Evolutionary conservation across 1,139 yeast genomes (phyloP).

Genomic region (Candida sp.): DNA sequence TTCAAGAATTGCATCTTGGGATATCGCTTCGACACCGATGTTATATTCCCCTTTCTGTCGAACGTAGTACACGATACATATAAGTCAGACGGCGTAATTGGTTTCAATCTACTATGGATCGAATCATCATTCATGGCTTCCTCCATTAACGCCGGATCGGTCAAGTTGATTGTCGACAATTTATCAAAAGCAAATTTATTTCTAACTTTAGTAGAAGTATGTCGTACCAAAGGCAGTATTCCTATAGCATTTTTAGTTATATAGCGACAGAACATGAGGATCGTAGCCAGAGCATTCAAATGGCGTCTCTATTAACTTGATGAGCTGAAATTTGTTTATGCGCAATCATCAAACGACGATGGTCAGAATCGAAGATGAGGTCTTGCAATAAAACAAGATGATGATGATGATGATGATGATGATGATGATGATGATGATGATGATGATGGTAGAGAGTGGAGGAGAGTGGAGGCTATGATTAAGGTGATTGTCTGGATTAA

Average conservation of each 20-base stretch:
- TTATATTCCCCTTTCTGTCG: constrained; percentile 68
- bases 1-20: constrained; percentile 74
- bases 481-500: no score
- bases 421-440: no score
- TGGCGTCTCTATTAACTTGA: neutral
- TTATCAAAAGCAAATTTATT: constrained; percentile 1
- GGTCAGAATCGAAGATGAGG: neutral
- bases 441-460: no score
- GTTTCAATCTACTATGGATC: constrained; percentile 37
- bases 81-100: constrained; percentile 56
- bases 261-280: neutral
- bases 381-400: no score
- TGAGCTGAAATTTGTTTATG: neutral
- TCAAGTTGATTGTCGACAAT: neutral
- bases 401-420: no score
- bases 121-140: constrained; percentile 1
- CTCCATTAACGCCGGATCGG: neutral
- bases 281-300: neutral
- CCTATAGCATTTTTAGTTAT: neutral
- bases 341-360: neutral
- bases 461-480: no score
- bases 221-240: neutral
- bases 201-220: neutral
- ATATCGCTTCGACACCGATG: constrained; percentile 72
- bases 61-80: constrained; percentile 70